A percentile compares a stretch with the other conserved stretches of the same genome.
These are phyloP conservation scores for Iris pallida DNA, from an alignment of 116 monocot species.

Conservation along the genomic window DNA sequence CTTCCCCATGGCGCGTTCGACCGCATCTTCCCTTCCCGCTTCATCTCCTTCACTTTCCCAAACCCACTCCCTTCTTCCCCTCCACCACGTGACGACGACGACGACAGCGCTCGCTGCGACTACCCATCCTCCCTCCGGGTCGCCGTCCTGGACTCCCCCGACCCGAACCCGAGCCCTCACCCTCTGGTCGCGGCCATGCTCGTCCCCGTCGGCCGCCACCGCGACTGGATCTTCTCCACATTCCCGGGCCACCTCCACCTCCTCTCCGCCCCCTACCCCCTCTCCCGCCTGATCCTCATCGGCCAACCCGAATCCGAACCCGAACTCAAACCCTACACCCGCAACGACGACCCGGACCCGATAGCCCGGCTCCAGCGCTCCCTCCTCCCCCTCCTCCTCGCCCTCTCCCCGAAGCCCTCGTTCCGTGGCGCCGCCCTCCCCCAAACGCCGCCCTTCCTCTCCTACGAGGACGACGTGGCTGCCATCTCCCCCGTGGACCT, in stretches of 20 bases:
- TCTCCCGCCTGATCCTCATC: conserved; percentile 54
- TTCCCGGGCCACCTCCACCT: conserved; percentile 60
- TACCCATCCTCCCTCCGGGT: conserved; percentile 31
- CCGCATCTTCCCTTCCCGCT: conserved; percentile 36
- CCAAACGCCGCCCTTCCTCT: conserved; percentile 63
- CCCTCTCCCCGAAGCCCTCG: conserved; percentile 48
- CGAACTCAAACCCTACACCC: neutral
- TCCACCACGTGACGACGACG: neutral
- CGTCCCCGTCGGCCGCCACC: conserved; percentile 55
- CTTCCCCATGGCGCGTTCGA: conserved; percentile 9
- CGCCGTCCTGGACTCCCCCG: conserved; percentile 68
- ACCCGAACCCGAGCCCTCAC: neutral
- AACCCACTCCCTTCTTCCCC: conserved; percentile 24
- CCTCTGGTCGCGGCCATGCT: conserved; percentile 45
- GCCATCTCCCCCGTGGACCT: conserved; percentile 35
- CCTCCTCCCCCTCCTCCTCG: conserved; percentile 54
- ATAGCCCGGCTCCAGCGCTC: conserved; percentile 11
- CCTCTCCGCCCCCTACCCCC: conserved; percentile 33
- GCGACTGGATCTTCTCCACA: conserved; percentile 83
- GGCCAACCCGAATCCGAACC: conserved; percentile 23
- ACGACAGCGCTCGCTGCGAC: too few relatives aligned
- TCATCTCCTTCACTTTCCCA: conserved; percentile 57
- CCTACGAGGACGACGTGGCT: conserved; percentile 61
- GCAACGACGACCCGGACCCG: neutral
- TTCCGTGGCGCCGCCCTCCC: conserved; percentile 26